Evolutionary conservation across 73 alveolate genomes (phyloP).

Genomic region (Tetrahymena thermophila): DNA sequence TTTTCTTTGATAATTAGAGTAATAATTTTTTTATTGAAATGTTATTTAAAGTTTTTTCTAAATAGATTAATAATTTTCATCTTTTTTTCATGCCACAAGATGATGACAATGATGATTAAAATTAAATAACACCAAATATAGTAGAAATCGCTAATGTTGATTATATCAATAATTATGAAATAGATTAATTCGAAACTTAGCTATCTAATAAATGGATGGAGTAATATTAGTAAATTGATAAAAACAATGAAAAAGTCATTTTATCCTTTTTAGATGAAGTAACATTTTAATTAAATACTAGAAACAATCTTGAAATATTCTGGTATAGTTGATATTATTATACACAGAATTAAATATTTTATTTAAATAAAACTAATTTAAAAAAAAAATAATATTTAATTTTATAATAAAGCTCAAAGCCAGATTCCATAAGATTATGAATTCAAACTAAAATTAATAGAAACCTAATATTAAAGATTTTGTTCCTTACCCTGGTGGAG

Average conservation of each 20-base stretch:
- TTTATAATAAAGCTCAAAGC: neutral
- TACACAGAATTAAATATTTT: too few relatives aligned
- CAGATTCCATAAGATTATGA: neutral
- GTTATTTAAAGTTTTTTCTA: neutral
- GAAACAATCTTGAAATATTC: neutral
- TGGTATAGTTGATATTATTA: too few relatives aligned
- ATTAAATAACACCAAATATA: neutral
- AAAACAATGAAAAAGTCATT: neutral
- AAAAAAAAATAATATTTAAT: neutral
- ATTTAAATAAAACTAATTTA: neutral
- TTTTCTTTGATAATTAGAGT: neutral
- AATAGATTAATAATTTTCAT: neutral
- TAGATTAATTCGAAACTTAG: neutral
- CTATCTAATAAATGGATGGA: neutral
- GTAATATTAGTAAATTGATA: neutral
- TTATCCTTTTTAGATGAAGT: neutral
- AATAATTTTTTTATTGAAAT: neutral
- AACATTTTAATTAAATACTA: neutral
- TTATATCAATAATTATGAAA: neutral
- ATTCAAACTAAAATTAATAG: neutral
- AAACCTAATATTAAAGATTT: neutral
- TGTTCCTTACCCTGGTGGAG: neutral
- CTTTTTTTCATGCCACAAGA: neutral
- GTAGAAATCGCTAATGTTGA: neutral
- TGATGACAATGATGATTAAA: neutral